These are phyloP conservation scores for Priceomyces fermenticarens DNA, from an alignment of 805 yeast species.

Conservation along the genomic window DNA sequence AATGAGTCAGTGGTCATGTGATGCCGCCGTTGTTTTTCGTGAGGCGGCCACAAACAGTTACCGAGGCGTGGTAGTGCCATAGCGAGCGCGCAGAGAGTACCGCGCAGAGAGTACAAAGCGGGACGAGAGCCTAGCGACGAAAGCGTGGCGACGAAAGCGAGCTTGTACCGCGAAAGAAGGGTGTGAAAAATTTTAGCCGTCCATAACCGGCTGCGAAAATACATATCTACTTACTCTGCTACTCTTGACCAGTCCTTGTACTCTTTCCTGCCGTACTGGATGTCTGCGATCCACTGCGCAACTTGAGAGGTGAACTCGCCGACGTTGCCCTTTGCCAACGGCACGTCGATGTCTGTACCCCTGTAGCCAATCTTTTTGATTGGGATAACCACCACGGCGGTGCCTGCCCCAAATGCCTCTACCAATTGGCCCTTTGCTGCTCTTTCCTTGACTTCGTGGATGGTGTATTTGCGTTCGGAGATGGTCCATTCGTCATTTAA, in stretches of 20 bases:
- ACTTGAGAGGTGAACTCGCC: conserved; percentile 77
- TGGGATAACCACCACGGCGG: conserved; percentile 96
- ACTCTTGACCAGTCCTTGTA: conserved; percentile 53
- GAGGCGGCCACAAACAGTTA: no score
- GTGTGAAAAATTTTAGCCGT: not conserved
- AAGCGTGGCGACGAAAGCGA: no score
- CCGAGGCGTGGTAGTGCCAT: no score
- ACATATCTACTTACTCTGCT: conserved; percentile 12
- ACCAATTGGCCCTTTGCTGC: conserved; percentile 78
- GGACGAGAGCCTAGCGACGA: no score
- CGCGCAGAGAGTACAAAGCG: no score
- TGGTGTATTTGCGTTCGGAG: conserved; percentile 80
- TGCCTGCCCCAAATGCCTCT: conserved; percentile 96
- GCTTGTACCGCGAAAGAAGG: no score
- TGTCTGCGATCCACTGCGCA: conserved; percentile 80
- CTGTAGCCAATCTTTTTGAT: conserved; percentile 82
- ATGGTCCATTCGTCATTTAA: conserved; percentile 78
- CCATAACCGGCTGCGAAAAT: not conserved
- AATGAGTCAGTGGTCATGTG: no score
- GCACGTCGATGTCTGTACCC: conserved; percentile 71
- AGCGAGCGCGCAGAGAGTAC: no score
- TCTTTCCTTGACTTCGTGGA: conserved; percentile 73
- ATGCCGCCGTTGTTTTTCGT: no score
- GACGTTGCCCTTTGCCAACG: conserved; percentile 76
- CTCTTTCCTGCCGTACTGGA: conserved; percentile 84